Evolutionary conservation across 129 eudicot species (phyloP).

Genomic region (Lactuca sativa): DNA sequence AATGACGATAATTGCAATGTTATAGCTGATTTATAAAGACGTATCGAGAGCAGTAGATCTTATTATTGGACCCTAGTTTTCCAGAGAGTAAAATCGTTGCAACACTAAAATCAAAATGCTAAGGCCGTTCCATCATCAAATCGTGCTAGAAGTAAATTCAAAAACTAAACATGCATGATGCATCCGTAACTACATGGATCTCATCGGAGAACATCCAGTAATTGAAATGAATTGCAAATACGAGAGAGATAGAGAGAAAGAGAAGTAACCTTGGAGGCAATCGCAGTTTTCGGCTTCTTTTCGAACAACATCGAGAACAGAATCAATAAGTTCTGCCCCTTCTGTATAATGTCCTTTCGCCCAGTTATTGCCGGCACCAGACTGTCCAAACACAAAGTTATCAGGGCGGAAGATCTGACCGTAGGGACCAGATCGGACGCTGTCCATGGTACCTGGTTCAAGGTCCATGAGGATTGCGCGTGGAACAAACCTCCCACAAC

Average conservation of each 20-base stretch:
- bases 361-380: constrained; percentile 80
- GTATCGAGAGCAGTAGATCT: constrained; percentile 2
- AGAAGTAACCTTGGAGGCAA: constrained; percentile 53
- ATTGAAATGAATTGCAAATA: background rate
- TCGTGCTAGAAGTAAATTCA: background rate
- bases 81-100: constrained; percentile 2
- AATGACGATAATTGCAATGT: background rate
- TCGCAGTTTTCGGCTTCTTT: constrained; percentile 76
- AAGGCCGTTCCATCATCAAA: constrained; percentile 15
- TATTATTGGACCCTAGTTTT: background rate
- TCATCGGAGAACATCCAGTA: constrained; percentile 2
- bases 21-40: background rate
- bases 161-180: background rate
- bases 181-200: background rate
- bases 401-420: constrained; percentile 79
- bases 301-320: constrained; percentile 72
- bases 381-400: constrained; percentile 73
- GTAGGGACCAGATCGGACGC: constrained; percentile 69
- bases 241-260: background rate
- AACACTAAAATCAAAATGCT: background rate
- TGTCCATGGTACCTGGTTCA: constrained; percentile 87
- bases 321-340: constrained; percentile 76
- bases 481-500: constrained; percentile 67
- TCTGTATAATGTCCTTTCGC: constrained; percentile 81
- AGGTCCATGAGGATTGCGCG: constrained; percentile 86